Conservation (phyloP, 129 eudicot genomes). For the Oenanthe sinensis region DNA sequence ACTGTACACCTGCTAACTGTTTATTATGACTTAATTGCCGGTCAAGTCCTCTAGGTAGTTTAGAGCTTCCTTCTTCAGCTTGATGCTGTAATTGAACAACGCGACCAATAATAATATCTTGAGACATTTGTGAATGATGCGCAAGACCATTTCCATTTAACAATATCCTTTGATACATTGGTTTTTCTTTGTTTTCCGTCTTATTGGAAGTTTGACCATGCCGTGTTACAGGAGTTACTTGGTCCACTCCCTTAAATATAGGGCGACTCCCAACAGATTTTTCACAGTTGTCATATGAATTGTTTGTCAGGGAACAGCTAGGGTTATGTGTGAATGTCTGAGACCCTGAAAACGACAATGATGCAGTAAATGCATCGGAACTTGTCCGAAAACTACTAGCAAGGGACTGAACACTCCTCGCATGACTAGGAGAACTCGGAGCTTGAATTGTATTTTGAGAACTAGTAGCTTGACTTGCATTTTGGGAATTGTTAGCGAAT, state of each 20-base stretch:
- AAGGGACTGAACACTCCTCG: conserved; percentile 74
- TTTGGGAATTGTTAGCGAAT: conserved; percentile 49
- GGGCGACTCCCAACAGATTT: conserved; percentile 91
- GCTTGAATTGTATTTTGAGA: conserved; percentile 43
- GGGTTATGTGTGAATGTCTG: conserved; percentile 80
- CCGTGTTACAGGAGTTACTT: conserved; percentile 31
- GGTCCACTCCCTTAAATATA: conserved; percentile 66
- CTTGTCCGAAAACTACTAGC: conserved; percentile 64
- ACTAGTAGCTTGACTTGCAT: conserved; percentile 51
- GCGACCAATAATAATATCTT: conserved; percentile 41
- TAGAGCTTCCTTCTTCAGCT: conserved; percentile 51
- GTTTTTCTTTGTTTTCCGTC: conserved; percentile 32
- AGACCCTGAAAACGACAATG: conserved; percentile 88
- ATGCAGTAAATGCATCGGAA: conserved; percentile 79
- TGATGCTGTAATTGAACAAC: conserved; percentile 30
- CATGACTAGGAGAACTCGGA: conserved; percentile 77
- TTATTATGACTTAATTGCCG: conserved; percentile 50
- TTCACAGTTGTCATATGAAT: conserved; percentile 59
- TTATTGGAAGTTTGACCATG: conserved; percentile 56
- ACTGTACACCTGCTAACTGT: conserved; percentile 40
- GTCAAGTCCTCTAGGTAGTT: conserved; percentile 45
- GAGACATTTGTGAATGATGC: conserved; percentile 36
- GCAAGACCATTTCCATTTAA: conserved; percentile 46
- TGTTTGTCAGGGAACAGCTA: conserved; percentile 83
- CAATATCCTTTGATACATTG: conserved; percentile 29